A percentile compares a stretch with the other conserved stretches of the same genome.
Evolutionary conservation across 2,329 filamentous ascomycete genomes (phyloP).

Genomic region (Daldinia sp.): DNA sequence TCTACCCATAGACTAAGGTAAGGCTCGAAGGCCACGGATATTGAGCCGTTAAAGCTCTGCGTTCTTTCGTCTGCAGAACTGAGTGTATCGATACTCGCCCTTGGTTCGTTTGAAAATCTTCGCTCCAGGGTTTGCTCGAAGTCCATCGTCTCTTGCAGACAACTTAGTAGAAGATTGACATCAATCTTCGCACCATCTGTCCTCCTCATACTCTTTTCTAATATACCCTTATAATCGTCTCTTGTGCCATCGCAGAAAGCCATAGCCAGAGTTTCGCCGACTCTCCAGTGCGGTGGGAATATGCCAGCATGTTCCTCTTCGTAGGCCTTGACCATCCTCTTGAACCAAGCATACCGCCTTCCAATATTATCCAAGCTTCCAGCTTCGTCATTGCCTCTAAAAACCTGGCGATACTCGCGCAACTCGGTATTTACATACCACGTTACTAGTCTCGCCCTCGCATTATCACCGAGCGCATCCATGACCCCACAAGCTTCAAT

Average conservation of each 20-base stretch:
- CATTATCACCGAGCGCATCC: conserved; percentile 92
- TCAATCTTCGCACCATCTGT: conserved; percentile 83
- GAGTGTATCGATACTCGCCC: conserved; percentile 90
- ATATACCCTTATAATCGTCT: conserved; percentile 93
- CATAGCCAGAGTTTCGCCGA: conserved; percentile 89
- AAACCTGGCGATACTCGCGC: conserved; percentile 94
- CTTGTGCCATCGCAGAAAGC: conserved; percentile 95
- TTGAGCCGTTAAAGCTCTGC: conserved; percentile 86
- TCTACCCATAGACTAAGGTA: conserved; percentile 98
- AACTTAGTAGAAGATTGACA: conserved; percentile 88
- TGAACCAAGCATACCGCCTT: conserved; percentile 95
- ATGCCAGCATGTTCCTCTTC: conserved; percentile 91
- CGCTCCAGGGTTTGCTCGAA: conserved; percentile 94
- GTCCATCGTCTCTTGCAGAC: conserved; percentile 93
- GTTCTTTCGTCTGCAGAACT: conserved; percentile 81
- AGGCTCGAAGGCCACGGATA: conserved; percentile 96
- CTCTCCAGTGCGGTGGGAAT: conserved; percentile 89
- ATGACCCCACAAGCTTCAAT: conserved; percentile 92
- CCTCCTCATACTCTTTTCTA: conserved; percentile 87
- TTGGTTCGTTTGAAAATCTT: conserved; percentile 78
- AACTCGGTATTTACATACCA: conserved; percentile 99
- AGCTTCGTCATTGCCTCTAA: conserved; percentile 95
- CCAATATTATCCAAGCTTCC: conserved; percentile 97
- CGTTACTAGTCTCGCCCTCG: conserved; percentile 82
- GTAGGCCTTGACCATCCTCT: conserved; percentile 93